Evolutionary conservation across 2,329 filamentous ascomycete species (phyloP).

Genomic region (Verticillium nubilum): DNA sequence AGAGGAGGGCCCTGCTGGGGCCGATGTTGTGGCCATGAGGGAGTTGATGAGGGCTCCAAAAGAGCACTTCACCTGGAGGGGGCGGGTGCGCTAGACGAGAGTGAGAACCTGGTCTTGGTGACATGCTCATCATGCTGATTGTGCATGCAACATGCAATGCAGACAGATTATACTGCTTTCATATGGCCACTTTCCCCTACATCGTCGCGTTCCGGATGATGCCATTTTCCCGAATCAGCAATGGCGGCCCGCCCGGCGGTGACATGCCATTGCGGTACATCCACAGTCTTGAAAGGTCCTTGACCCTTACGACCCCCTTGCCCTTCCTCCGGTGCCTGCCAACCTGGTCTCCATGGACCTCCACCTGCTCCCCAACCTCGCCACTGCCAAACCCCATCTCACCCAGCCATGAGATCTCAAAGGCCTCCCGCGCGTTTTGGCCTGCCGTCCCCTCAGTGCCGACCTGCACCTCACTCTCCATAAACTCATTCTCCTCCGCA

Average conservation of each 20-base stretch:
- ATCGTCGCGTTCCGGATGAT: slow-evolving; percentile 26
- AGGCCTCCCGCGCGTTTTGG: slow-evolving; percentile 38
- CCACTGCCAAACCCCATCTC: slow-evolving; percentile 29
- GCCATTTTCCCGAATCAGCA: slow-evolving; percentile 28
- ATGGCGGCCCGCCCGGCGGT: slow-evolving; percentile 36
- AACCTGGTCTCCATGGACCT: slow-evolving; percentile 25
- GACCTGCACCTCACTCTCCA: slow-evolving; percentile 50
- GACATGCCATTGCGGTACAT: slow-evolving; percentile 54
- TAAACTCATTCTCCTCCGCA: slow-evolving; percentile 50
- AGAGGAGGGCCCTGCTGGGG: slow-evolving; percentile 7
- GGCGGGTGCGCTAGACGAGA: slow-evolving; percentile 1
- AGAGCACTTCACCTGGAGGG: slow-evolving; percentile 11
- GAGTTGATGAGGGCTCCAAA: slow-evolving; percentile 9
- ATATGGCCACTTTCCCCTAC: background rate
- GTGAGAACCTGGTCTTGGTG: no score
- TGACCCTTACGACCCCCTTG: slow-evolving; percentile 42
- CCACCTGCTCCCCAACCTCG: slow-evolving; percentile 27
- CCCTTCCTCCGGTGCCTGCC: slow-evolving; percentile 16
- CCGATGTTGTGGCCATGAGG: slow-evolving; percentile 10
- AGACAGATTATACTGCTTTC: no score
- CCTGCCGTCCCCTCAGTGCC: slow-evolving; percentile 37
- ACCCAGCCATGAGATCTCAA: slow-evolving; percentile 41
- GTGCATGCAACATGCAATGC: no score
- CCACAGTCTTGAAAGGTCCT: slow-evolving; percentile 58
- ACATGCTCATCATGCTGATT: no score